These are phyloP conservation scores for Phytophthora boehmeriae DNA, from an alignment of 352 stramenopile species.

Conservation along the genomic window DNA sequence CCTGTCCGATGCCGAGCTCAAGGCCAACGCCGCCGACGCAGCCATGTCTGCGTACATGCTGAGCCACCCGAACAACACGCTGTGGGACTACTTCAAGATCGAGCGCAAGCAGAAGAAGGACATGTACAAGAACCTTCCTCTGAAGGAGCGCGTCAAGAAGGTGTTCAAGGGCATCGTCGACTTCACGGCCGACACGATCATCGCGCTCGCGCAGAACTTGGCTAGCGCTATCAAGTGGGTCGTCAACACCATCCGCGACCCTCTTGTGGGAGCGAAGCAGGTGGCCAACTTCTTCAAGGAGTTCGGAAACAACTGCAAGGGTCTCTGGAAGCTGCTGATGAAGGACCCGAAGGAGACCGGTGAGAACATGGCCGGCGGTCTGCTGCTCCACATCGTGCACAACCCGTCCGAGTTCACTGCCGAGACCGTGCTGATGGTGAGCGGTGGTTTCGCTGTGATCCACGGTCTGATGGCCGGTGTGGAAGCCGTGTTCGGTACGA, in stretches of 20 bases:
- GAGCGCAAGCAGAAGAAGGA: neutral
- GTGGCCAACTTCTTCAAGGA: slow-evolving; percentile 3
- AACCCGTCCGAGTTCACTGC: slow-evolving; percentile 4
- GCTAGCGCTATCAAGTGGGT: slow-evolving; percentile 1
- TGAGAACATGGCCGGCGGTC: neutral
- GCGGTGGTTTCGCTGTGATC: neutral
- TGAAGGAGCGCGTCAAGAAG: neutral
- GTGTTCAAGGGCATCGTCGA: neutral
- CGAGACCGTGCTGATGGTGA: slow-evolving; percentile 1
- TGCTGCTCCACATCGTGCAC: slow-evolving; percentile 3
- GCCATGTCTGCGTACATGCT: slow-evolving; percentile 4
- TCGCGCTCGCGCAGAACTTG: neutral
- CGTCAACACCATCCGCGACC: slow-evolving; percentile 4
- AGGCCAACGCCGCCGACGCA: slow-evolving; percentile 2
- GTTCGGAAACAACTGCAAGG: slow-evolving; percentile 4
- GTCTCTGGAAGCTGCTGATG: neutral
- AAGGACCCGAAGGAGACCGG: neutral
- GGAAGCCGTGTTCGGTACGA: neutral
- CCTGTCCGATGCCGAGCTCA: neutral
- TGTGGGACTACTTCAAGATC: slow-evolving; percentile 6
- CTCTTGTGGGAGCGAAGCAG: slow-evolving; percentile 1
- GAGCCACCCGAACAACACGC: slow-evolving; percentile 3
- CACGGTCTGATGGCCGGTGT: slow-evolving; percentile 1
- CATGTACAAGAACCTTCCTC: neutral
- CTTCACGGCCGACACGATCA: neutral